Evolutionary conservation across 2,329 filamentous ascomycete species (phyloP).

Genomic region (Colletotrichum orchidophilum): DNA sequence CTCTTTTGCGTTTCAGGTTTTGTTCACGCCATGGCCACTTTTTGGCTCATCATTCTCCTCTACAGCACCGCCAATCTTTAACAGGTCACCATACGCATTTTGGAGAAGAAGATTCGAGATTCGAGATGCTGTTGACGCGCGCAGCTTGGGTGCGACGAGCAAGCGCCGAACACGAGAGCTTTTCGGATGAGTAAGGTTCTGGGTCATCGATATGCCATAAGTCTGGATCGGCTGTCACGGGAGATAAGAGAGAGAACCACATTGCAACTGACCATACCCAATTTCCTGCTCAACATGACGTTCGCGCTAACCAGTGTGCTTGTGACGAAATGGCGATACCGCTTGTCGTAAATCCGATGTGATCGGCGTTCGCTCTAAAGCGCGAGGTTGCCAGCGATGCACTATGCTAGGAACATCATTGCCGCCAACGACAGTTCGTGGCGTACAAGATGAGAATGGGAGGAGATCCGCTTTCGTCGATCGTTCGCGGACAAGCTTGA

Average conservation of each 20-base stretch:
- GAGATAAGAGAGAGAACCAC: not conserved
- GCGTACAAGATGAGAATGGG: not conserved
- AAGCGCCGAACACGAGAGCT: not conserved
- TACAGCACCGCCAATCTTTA: not conserved
- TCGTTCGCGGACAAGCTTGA: not conserved
- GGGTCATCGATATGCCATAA: not conserved
- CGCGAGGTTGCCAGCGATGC: not conserved
- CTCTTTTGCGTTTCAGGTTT: not conserved
- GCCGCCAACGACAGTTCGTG: not conserved
- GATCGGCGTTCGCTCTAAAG: not conserved
- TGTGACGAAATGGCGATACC: not conserved
- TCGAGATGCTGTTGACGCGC: not conserved
- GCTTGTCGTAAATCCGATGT: not conserved
- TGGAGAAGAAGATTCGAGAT: not conserved
- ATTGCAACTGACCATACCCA: not conserved
- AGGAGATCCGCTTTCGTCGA: not conserved
- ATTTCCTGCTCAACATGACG: too few relatives aligned
- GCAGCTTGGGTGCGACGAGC: not conserved
- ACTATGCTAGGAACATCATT: not conserved
- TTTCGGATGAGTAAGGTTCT: not conserved
- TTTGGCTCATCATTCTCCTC: not conserved
- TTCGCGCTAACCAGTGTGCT: not conserved
- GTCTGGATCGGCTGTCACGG: not conserved
- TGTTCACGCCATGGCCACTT: not conserved
- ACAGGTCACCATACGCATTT: not conserved